Evolutionary conservation across 805 yeast species (phyloP), one percentile per base, ranked within the genome.

Genomic region (Wickerhamomyces sydowiorum): DNA sequence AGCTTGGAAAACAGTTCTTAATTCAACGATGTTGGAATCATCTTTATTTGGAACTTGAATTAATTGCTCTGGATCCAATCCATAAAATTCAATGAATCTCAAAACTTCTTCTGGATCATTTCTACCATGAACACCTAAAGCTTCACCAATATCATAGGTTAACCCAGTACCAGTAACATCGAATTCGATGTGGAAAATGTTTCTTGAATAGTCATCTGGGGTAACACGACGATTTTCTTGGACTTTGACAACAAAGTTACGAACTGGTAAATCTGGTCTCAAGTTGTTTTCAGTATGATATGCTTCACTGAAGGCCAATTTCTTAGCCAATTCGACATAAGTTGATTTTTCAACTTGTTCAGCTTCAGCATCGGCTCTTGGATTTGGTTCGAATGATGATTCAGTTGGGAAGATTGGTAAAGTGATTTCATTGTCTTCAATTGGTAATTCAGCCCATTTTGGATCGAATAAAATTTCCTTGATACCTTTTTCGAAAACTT

Each of bases 141-240:
- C 96, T 72, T 91, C 98, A 61, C 98, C 98, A 59, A 91, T 88
- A 49, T 82, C 93, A 61, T 91, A 91, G 38, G 79, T 86, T 59
- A 91, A 72, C 21, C 95, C 96, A 29, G 97, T 89, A 40, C 95
- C 95, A 36, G 89, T 66, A 59, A 82, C 77, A 61, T 91, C 98
- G 52, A 91, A 88, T 67, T 91, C 98, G 53, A 91, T 84, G 60
- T 91, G 96, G 87, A 91, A 91, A 55, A 91, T 90, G 66, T 91
- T 86, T 70, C 98, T 86, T 48, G 86, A 87, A 65, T 91, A 91
- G 55, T 86, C 90, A 29, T 56, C 58, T 6, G 98, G 97, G 17
- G 98, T 91, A 48, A 91, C 83, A 56, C 98, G 79, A 69, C 80
- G 83, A 72, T 90, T 90, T 60, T 86, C 93, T 64, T 88, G 84